Base-by-base conservation (phyloP, 148 eudicot species). In the Vaccinium vitisidaea region DNA sequence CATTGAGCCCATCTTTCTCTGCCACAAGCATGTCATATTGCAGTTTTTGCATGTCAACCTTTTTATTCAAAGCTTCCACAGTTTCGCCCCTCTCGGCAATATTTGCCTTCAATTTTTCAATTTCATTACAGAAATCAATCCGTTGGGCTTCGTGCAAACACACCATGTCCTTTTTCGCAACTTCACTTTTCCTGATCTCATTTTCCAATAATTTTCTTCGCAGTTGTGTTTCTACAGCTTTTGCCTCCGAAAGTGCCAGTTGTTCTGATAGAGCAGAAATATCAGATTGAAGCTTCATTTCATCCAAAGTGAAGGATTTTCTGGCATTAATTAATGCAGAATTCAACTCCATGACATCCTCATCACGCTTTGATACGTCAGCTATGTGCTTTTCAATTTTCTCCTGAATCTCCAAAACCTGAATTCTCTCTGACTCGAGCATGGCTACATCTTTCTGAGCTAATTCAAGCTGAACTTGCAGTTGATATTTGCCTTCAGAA, bases 1-100 rank as follows among this genome's bases (percentile, higher is more conserved):
- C 94, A 55, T 79, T 80, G 16, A 77, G 39, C 81, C 85, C 91
- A 30, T 93, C 96, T 89, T 90, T 97, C 88, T 95, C 95, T 0
- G 88, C 90, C 90, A 84, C 79, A 78, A 95, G 87, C 83, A 65
- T 88, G 88, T 92, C 92, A 67, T 88, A 88, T 65, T 92, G 88
- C 23, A 86, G 86, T 80, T 89, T 92, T 58, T 85, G 86, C 32
- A 65, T 67, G 84, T 97, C 98, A 71, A 93, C 85, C 63, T 80
- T 88, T 77, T 91, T 84, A 84, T 91, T 96, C 89, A 93, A 21
- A 81, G 82, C 85, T 27, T 94, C 92, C 36, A 91, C 87, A 15
- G 52, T 19, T 83, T 67, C 80, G 80, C 56, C 55, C 73, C 84
- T 93, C 84, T 85, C 78, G 19, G 79, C 50, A 23, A 91, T 81